Percentiles rank a stretch among this genome's conserved stretches.
phyloP scores from a whole-genome alignment of 78 protist genomes.

The Emiliania huxleyi region DNA sequence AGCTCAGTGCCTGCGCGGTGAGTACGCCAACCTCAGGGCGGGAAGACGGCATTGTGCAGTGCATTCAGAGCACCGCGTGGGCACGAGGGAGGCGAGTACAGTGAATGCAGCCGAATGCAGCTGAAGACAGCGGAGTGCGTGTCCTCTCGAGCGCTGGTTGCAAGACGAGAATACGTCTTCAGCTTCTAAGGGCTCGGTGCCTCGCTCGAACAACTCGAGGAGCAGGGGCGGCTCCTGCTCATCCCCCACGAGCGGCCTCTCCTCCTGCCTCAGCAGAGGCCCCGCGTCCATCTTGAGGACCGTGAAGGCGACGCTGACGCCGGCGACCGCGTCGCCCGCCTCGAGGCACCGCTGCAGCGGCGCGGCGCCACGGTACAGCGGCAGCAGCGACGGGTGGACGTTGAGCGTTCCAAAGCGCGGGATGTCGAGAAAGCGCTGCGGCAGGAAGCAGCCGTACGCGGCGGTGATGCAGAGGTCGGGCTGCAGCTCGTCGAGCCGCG shows the following conservation, averaged over 20 bases:
- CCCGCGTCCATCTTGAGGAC: slow-evolving; percentile 44
- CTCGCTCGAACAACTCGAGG: slow-evolving; percentile 10
- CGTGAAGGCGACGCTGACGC: slow-evolving; percentile 34
- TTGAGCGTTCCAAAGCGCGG: slow-evolving; percentile 33
- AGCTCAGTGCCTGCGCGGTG: not conserved
- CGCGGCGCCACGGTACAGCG: slow-evolving; percentile 46
- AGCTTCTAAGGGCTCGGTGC: too few species aligned
- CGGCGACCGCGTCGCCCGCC: slow-evolving; percentile 35
- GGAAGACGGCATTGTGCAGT: too few species aligned
- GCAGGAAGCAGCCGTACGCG: slow-evolving; percentile 41
- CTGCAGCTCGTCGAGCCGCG: not conserved
- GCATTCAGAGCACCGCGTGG: too few species aligned
- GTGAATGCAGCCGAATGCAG: too few species aligned
- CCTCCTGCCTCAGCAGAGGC: slow-evolving; percentile 6
- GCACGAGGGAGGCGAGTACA: too few species aligned
- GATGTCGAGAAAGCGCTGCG: slow-evolving; percentile 15
- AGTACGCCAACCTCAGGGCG: too few species aligned
- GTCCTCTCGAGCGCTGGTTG: too few species aligned
- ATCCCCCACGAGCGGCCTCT: not conserved
- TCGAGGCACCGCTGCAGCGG: slow-evolving; percentile 38
- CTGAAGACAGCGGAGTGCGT: too few species aligned
- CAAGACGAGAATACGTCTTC: too few species aligned
- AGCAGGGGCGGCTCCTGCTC: slow-evolving; percentile 25
- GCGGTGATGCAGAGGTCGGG: slow-evolving; percentile 39
- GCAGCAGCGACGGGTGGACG: slow-evolving; percentile 45